Conservation (phyloP, 139 green algal genomes). For the Bryopsis sp. region DNA sequence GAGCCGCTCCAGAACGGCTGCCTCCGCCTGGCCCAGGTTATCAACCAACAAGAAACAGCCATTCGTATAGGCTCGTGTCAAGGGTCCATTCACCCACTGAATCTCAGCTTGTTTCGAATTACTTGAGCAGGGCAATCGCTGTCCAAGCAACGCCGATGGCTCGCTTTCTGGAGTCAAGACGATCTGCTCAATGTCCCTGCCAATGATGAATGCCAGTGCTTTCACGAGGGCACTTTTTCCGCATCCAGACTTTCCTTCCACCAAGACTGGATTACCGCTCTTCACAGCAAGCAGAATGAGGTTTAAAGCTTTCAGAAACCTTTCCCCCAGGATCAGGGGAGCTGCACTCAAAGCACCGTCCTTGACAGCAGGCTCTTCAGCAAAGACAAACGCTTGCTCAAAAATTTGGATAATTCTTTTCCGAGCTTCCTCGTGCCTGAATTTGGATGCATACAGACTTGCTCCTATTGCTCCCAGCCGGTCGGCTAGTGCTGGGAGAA, state of each 20-base stretch:
- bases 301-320: background rate
- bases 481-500: background rate
- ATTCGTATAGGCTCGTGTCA: conserved; percentile 22
- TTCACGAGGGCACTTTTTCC: conserved; percentile 4
- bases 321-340: background rate
- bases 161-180: conserved; percentile 24
- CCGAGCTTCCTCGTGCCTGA: background rate
- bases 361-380: background rate
- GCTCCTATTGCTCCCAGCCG: background rate
- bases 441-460: background rate
- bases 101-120: background rate
- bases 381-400: background rate
- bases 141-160: conserved; percentile 26
- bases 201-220: background rate
- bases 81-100: conserved; percentile 24
- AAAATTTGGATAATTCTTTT: background rate
- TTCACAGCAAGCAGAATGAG: conserved; percentile 6
- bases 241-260: conserved; percentile 30
- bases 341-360: too few species aligned
- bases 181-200: background rate
- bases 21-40: conserved; percentile 23
- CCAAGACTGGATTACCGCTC: background rate
- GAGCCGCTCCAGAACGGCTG: conserved; percentile 27
- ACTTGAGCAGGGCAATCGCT: background rate
- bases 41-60: conserved; percentile 26